phyloP scores from a whole-genome alignment of 1,139 yeast species.

The Casaregolazyma suthepensis region DNA sequence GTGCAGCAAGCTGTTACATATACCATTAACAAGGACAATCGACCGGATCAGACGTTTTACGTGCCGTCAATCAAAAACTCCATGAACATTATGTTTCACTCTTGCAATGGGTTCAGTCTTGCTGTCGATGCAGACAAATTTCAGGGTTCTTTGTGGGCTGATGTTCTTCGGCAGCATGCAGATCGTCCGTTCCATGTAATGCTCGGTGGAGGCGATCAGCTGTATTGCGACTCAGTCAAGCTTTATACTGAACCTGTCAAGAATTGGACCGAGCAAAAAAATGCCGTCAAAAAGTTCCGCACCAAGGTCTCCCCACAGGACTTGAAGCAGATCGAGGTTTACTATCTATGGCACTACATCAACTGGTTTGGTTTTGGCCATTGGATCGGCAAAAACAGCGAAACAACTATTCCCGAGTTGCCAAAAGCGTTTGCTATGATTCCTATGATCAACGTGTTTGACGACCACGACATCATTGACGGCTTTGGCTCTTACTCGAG shows the following conservation, averaged over 20 bases:
- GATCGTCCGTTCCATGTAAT: constrained; percentile 73
- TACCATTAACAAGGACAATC: constrained; percentile 43
- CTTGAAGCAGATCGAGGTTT: constrained; percentile 50
- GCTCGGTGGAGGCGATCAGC: constrained; percentile 97
- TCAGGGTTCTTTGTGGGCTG: constrained; percentile 78
- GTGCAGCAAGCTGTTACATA: constrained; percentile 60
- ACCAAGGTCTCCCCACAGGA: constrained; percentile 44
- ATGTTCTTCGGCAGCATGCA: constrained; percentile 64
- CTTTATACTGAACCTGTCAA: constrained; percentile 40
- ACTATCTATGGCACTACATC: constrained; percentile 66
- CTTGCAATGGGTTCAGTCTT: constrained; percentile 91
- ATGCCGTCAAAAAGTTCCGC: constrained; percentile 41
- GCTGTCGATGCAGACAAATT: constrained; percentile 61
- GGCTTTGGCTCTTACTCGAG: constrained; percentile 89
- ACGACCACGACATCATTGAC: constrained; percentile 85
- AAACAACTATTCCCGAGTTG: constrained; percentile 58
- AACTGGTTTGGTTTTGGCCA: constrained; percentile 88
- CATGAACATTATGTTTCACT: constrained; percentile 74
- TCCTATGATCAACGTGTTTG: constrained; percentile 79
- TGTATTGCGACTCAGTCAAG: constrained; percentile 80
- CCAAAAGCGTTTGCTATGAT: constrained; percentile 76
- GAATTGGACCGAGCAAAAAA: constrained; percentile 57
- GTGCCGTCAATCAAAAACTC: constrained; percentile 54
- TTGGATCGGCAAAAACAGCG: constrained; percentile 66
- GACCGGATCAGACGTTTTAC: constrained; percentile 45